Conservation (phyloP, 306 rosid species). For the Rubus idaeus region DNA sequence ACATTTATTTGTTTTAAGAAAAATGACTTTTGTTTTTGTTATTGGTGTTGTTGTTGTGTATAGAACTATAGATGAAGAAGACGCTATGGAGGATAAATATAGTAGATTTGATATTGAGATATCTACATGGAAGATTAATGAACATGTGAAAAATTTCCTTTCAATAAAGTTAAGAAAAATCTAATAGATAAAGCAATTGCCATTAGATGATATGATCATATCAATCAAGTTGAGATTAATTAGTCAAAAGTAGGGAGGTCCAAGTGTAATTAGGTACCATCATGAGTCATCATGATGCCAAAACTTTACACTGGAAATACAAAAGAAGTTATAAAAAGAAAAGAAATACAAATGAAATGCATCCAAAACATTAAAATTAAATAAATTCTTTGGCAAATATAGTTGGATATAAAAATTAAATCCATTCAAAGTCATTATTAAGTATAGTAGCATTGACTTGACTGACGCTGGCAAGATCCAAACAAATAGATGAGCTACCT, state of each 20-base stretch:
- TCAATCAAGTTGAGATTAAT: slow-evolving; percentile 1
- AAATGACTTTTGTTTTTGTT: no score
- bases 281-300: not conserved
- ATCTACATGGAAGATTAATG: not conserved
- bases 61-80: no score
- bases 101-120: not conserved
- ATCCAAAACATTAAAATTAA: not conserved
- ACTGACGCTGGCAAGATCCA: slow-evolving; percentile 28
- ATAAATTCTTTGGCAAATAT: not conserved
- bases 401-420: not conserved
- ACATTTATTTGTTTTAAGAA: no score
- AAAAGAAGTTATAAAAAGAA: not conserved
- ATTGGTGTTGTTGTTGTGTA: no score
- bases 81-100: not conserved
- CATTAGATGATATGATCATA: not conserved
- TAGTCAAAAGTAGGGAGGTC: not conserved
- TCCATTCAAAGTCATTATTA: not conserved
- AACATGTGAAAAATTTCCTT: slow-evolving; percentile 4
- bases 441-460: slow-evolving; percentile 5
- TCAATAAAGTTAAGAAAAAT: not conserved
- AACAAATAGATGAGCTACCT: slow-evolving; percentile 13
- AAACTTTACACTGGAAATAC: not conserved
- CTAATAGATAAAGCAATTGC: slow-evolving; percentile 6
- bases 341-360: not conserved
- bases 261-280: slow-evolving; percentile 9